Base-by-base conservation (phyloP, 768 basidiomycete genomes). In the Austroboletus festivus region DNA sequence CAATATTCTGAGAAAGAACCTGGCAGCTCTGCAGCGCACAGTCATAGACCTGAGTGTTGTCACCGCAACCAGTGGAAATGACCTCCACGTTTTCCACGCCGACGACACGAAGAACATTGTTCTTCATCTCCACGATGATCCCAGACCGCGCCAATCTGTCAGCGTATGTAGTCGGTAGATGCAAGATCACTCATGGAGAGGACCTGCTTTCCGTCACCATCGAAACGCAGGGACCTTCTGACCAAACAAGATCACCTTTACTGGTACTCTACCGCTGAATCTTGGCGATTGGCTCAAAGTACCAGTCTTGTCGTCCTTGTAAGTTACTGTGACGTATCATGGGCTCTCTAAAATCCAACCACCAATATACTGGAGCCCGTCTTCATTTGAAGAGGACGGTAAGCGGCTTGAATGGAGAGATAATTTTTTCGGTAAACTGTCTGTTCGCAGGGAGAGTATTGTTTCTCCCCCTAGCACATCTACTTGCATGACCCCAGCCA, bases 91-190 rank as follows among this genome's bases (percentile, higher is more conserved):
- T 6, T 39, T 51, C 35, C 26, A 46, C 31, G 21, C 26, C 1
- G 49, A 53, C 10, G 50, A 52, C 38, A 42, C 47, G 31, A 44
- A 37, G 37, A 41, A 39, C 22, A 52, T 42, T 5, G 5, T 12
- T 3, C 40, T 21, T n/a, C 38, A 41, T 24, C 40, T 47, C 2
- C 22, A 22, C 16, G 28, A n/a, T 26, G 41, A 43, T 18, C 16
- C 13, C 33, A 42, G 43, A 21, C 39, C 52, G 18, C 18, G 40
- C 18, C 50, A 52, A 38, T 4, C 28, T 22, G 39, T 45, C 38
- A 13, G 49, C 8, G 42, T n/a, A n/a, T n/a, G n/a, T 48, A 16
- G 1, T 18, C 40, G 9, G 45, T 20, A 26, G 41, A 34, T 26
- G 26, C 16, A 35, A 15, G 20, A 51, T 23, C 8, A 52, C 26